Conservation (phyloP, 2,329 filamentous ascomycete genomes). For the Fusarium oligoseptatum region DNA sequence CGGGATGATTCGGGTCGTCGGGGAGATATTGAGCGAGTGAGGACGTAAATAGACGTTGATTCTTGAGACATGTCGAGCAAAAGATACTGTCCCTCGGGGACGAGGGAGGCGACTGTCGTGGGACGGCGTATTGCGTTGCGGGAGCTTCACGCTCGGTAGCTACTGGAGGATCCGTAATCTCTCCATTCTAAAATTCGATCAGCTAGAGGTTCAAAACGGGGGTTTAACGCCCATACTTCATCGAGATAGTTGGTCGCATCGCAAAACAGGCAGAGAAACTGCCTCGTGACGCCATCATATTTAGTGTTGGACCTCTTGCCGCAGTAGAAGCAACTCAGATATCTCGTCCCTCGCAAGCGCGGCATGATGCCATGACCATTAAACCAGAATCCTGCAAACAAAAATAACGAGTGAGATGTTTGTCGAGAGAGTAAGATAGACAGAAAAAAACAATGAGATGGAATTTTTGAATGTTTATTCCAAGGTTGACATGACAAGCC, state of each 20-base stretch:
- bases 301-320: conserved; percentile 73
- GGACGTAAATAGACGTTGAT: conserved; percentile 85
- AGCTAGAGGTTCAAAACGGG: background rate
- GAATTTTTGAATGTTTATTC: conserved; percentile 31
- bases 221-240: conserved; percentile 66
- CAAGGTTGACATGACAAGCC: conserved; percentile 13
- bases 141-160: conserved; percentile 61
- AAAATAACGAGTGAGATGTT: background rate
- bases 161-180: conserved; percentile 88
- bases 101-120: conserved; percentile 49
- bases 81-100: conserved; percentile 58
- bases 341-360: conserved; percentile 56
- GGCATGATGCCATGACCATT: conserved; percentile 55
- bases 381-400: background rate
- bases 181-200: conserved; percentile 73
- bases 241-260: conserved; percentile 92
- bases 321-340: conserved; percentile 86
- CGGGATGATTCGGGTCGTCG: conserved; percentile 72
- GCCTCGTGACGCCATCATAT: conserved; percentile 69
- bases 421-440: background rate
- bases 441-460: conserved; percentile 2
- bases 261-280: conserved; percentile 83
- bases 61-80: conserved; percentile 86
- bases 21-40: conserved; percentile 85
- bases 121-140: conserved; percentile 62